Percentiles rank a stretch among this genome's conserved stretches.
These are phyloP conservation scores for Magnusiomyces magnusii DNA, from an alignment of 1,139 yeast genomes.

Conservation along the genomic window DNA sequence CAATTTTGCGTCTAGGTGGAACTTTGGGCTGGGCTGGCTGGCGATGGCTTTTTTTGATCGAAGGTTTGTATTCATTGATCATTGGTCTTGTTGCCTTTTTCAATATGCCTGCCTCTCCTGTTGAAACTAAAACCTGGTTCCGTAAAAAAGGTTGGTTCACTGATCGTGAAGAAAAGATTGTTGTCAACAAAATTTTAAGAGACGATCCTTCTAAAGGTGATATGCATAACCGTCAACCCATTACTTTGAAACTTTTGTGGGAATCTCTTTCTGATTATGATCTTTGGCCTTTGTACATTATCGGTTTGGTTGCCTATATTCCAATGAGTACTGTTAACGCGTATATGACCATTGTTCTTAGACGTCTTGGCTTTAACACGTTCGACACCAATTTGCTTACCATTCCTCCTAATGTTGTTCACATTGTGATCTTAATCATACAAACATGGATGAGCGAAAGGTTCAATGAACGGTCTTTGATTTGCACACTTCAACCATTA, in stretches of 20 bases:
- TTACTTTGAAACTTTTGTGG: slow-evolving; percentile 37
- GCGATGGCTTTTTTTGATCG: slow-evolving; percentile 60
- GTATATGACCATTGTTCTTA: slow-evolving; percentile 47
- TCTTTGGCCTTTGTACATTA: slow-evolving; percentile 50
- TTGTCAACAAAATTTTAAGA: slow-evolving; percentile 53
- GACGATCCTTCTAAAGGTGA: slow-evolving; percentile 67
- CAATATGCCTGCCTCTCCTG: slow-evolving; percentile 55
- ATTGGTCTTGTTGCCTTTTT: slow-evolving; percentile 49
- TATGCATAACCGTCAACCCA: slow-evolving; percentile 55
- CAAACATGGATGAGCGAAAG: slow-evolving; percentile 40
- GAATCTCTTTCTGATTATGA: slow-evolving; percentile 46
- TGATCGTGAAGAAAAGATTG: slow-evolving; percentile 53
- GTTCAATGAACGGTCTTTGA: slow-evolving; percentile 34
- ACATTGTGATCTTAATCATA: slow-evolving; percentile 36
- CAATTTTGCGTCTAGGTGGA: slow-evolving; percentile 40
- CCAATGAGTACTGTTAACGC: slow-evolving; percentile 37
- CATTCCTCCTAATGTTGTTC: slow-evolving; percentile 43
- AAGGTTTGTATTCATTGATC: slow-evolving; percentile 49
- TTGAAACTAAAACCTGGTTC: slow-evolving; percentile 45
- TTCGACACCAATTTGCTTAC: slow-evolving; percentile 47
- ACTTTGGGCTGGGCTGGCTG: slow-evolving; percentile 42
- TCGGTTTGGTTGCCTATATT: slow-evolving; percentile 44
- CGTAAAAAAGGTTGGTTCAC: slow-evolving; percentile 56
- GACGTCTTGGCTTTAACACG: slow-evolving; percentile 48
- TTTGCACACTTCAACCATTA: slow-evolving; percentile 31